phyloP scores from a whole-genome alignment of 331 rosid species.

The Pyrus hybrid region DNA sequence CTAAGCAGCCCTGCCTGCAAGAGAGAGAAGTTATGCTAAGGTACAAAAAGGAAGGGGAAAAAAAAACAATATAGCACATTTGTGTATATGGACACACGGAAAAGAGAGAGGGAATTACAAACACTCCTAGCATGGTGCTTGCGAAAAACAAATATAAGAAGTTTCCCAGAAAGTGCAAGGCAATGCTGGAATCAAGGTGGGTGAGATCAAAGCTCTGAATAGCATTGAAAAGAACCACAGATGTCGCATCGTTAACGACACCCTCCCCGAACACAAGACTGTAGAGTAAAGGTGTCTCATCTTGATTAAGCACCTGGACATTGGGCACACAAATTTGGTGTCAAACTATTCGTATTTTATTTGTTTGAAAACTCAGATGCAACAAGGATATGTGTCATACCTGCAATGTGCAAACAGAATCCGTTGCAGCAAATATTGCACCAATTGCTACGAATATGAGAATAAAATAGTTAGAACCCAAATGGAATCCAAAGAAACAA shows the following conservation, averaged over 20 bases:
- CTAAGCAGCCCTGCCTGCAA: constrained; percentile 75
- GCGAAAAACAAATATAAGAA: constrained; percentile 68
- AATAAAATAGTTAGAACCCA: constrained; percentile 10
- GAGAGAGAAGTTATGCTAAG: constrained; percentile 20
- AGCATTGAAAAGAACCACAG: constrained; percentile 97
- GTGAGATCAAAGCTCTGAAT: constrained; percentile 82
- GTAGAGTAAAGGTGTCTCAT: constrained; percentile 94
- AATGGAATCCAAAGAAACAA: not conserved
- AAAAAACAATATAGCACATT: not conserved
- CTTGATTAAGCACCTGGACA: constrained; percentile 88
- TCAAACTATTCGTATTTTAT: constrained; percentile 4
- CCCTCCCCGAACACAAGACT: constrained; percentile 99
- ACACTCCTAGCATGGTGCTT: constrained; percentile 82
- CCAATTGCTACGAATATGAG: constrained; percentile 65
- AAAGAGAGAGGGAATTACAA: constrained; percentile 37
- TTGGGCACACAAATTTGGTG: constrained; percentile 15
- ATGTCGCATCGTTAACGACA: constrained; percentile 95
- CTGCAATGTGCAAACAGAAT: constrained; percentile 99
- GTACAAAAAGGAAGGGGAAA: not conserved
- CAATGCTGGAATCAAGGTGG: constrained; percentile 44
- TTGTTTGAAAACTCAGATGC: constrained; percentile 2
- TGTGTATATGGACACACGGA: not conserved
- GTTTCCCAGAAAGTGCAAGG: constrained; percentile 59
- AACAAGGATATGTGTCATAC: constrained; percentile 28
- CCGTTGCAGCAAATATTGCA: constrained; percentile 94